Conservation (phyloP, 495 filamentous ascomycete genomes). For the Tuber microsphaerosporum region DNA sequence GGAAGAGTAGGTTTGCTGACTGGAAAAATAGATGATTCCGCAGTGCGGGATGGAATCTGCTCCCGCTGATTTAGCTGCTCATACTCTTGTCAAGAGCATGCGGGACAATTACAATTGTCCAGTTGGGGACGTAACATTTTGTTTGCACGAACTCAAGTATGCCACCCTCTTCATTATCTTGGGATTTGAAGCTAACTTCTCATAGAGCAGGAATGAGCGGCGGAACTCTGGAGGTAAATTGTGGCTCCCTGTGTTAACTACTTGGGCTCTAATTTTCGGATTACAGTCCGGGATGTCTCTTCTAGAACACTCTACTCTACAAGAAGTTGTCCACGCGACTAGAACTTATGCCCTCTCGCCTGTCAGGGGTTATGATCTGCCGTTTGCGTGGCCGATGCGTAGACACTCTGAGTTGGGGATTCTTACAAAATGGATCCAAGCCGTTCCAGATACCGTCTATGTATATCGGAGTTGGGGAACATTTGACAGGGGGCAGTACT, state of each 20-base stretch:
- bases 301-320: conserved; percentile 37
- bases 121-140: conserved; percentile 28
- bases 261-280: conserved; percentile 3
- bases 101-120: conserved; percentile 50
- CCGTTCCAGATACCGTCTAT: conserved; percentile 31
- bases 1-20: conserved; percentile 32
- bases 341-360: conserved; percentile 36
- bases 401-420: conserved; percentile 32
- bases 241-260: not conserved
- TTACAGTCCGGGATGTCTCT: conserved; percentile 25
- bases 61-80: conserved; percentile 72
- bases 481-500: conserved; percentile 31
- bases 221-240: conserved; percentile 31
- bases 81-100: conserved; percentile 58
- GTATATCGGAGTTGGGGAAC: conserved; percentile 41
- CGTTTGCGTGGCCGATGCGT: conserved; percentile 29
- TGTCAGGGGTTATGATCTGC: conserved; percentile 32
- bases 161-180: conserved; percentile 3
- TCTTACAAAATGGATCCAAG: conserved; percentile 35
- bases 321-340: conserved; percentile 35
- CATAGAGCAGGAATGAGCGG: conserved; percentile 28
- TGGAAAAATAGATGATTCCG: conserved; percentile 60
- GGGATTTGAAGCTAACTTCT: conserved; percentile 12
- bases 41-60: conserved; percentile 80
- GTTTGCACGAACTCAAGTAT: conserved; percentile 35